phyloP scores from a whole-genome alignment of 2,329 filamentous ascomycete genomes.

The Sarocladiaceae sp. region DNA sequence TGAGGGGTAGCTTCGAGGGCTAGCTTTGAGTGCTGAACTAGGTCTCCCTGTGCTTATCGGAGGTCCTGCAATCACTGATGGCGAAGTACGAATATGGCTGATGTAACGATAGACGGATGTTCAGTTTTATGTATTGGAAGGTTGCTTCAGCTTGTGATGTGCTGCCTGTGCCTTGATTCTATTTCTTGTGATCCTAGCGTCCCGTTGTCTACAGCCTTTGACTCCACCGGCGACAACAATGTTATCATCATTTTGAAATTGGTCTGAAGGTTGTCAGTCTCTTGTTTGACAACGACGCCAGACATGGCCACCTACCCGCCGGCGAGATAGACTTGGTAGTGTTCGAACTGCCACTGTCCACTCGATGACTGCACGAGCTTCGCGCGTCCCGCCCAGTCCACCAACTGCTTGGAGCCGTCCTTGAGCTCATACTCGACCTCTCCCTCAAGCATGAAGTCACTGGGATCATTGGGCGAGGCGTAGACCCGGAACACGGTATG shows the following conservation, averaged over 20 bases:
- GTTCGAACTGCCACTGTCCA: slow-evolving; percentile 45
- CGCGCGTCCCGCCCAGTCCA: slow-evolving; percentile 50
- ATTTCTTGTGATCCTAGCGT: too few relatives aligned
- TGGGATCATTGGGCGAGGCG: slow-evolving; percentile 19
- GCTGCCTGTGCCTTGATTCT: too few relatives aligned
- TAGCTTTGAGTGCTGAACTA: too few relatives aligned
- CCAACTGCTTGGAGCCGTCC: slow-evolving; percentile 20
- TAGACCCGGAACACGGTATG: slow-evolving; percentile 25
- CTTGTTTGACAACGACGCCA: background rate
- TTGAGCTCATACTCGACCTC: slow-evolving; percentile 20
- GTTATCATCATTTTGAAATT: background rate
- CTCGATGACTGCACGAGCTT: slow-evolving; percentile 40
- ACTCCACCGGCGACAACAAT: too few relatives aligned
- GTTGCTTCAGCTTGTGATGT: too few relatives aligned
- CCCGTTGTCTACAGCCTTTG: too few relatives aligned
- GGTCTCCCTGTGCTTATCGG: too few relatives aligned
- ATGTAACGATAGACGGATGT: too few relatives aligned
- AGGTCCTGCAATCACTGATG: too few relatives aligned
- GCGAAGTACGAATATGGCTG: too few relatives aligned
- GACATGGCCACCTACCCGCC: slow-evolving; percentile 1
- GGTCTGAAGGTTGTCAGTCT: background rate
- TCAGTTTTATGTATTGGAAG: too few relatives aligned
- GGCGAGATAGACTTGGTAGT: slow-evolving; percentile 46
- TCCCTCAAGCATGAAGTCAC: slow-evolving; percentile 27
- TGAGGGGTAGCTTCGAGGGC: too few relatives aligned